phyloP scores from a whole-genome alignment of 108 stramenopile genomes.

The Tribonema minus region DNA sequence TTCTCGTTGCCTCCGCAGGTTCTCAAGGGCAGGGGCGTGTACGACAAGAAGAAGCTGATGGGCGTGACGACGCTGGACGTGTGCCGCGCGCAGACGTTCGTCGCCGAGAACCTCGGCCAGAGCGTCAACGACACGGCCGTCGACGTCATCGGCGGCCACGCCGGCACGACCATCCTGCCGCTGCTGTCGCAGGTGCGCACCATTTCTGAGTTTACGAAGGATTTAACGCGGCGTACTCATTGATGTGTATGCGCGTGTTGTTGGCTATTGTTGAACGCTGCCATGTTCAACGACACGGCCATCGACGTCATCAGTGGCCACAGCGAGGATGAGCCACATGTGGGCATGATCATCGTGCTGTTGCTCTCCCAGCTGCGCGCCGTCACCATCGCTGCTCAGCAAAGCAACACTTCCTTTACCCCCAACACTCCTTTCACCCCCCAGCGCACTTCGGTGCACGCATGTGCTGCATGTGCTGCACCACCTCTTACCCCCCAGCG shows the following conservation, averaged over 20 bases:
- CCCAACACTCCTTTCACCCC: too few relatives aligned
- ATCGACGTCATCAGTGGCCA: slow-evolving; percentile 98
- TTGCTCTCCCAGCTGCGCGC: slow-evolving; percentile 82
- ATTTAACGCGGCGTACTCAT: too few relatives aligned
- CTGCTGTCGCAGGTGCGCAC: slow-evolving; percentile 82
- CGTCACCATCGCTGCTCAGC: too few relatives aligned
- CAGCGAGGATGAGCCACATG: too few relatives aligned
- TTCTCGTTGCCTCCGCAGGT: too few relatives aligned
- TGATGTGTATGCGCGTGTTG: too few relatives aligned
- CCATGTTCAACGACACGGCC: slow-evolving; percentile 71
- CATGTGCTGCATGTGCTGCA: too few relatives aligned
- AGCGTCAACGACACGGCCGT: slow-evolving; percentile 78
- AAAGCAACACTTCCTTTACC: too few relatives aligned
- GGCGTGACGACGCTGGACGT: slow-evolving; percentile 99
- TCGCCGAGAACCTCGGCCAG: slow-evolving; percentile 72
- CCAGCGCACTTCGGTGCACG: too few relatives aligned
- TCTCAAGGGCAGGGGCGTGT: slow-evolving; percentile 76
- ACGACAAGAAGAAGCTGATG: slow-evolving; percentile 85
- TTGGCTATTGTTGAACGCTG: too few relatives aligned
- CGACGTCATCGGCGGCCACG: slow-evolving; percentile 98
- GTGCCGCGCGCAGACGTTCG: slow-evolving; percentile 96
- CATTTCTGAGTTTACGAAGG: too few relatives aligned
- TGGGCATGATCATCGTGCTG: slow-evolving; percentile 96
- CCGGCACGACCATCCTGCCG: slow-evolving; percentile 97
- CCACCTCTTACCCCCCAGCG: too few relatives aligned